phyloP scores from a whole-genome alignment of 495 filamentous ascomycete species.

The Aspergillus nanangensis region DNA sequence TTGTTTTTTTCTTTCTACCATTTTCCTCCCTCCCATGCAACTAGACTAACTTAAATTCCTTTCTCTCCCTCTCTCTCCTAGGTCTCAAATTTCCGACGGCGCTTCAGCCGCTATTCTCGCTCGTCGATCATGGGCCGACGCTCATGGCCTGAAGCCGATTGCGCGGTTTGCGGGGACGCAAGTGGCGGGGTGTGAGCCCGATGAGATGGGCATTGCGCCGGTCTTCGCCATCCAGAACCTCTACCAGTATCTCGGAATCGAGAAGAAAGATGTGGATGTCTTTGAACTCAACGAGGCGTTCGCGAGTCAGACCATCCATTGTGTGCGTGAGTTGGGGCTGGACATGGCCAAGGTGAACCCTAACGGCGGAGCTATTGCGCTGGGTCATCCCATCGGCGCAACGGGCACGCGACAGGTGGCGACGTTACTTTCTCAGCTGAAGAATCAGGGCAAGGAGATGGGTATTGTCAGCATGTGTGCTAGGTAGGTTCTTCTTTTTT shows the following conservation, averaged over 20 bases:
- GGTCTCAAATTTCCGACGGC: constrained; percentile 38
- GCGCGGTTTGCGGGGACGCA: constrained; percentile 83
- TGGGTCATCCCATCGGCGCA: constrained; percentile 70
- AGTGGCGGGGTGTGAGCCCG: constrained; percentile 71
- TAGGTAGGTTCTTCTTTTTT: constrained; percentile 12
- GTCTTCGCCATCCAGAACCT: constrained; percentile 82
- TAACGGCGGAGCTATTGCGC: constrained; percentile 69
- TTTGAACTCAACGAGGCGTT: constrained; percentile 92
- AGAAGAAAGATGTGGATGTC: constrained; percentile 69
- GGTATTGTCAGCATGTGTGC: constrained; percentile 76
- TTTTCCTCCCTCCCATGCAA: not conserved
- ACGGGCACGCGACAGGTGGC: constrained; percentile 71
- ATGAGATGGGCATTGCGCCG: constrained; percentile 91
- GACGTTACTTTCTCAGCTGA: constrained; percentile 65
- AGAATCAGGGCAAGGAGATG: constrained; percentile 66
- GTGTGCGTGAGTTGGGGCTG: constrained; percentile 63
- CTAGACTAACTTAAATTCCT: no score
- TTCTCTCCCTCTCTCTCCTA: not conserved
- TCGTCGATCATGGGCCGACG: constrained; percentile 73
- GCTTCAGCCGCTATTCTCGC: constrained; percentile 81
- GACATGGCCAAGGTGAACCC: constrained; percentile 78
- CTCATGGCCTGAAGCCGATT: constrained; percentile 73
- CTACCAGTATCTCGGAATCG: constrained; percentile 62
- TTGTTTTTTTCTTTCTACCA: not conserved
- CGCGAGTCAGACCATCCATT: constrained; percentile 85